phyloP scores from a whole-genome alignment of 441 rosid species.

The Gossypium schwendimanii region DNA sequence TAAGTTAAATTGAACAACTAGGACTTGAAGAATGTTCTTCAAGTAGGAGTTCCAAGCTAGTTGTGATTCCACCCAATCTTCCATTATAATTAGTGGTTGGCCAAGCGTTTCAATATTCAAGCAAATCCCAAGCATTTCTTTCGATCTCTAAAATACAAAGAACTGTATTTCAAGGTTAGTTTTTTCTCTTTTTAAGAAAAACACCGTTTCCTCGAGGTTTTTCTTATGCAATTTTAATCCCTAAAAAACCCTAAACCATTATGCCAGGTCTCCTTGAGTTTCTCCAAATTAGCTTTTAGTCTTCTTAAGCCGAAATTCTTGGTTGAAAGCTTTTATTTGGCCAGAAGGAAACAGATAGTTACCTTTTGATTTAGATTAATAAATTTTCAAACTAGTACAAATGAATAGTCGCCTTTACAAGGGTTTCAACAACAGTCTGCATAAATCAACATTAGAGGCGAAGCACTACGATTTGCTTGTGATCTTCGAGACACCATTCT shows the following conservation, averaged over 20 bases:
- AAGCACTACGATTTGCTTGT: too few relatives aligned
- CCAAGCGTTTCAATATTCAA: neutral
- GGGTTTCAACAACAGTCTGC: too few relatives aligned
- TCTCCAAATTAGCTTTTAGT: neutral
- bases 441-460: too few relatives aligned
- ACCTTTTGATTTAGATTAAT: too few relatives aligned
- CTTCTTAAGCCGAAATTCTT: too few relatives aligned
- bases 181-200: neutral
- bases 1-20: neutral
- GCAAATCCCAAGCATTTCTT: neutral
- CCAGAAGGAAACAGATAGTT: neutral
- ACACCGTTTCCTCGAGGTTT: neutral
- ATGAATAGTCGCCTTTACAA: too few relatives aligned
- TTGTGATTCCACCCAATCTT: neutral
- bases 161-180: neutral
- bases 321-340: neutral
- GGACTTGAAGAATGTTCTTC: neutral
- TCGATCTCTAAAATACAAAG: neutral
- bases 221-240: neutral
- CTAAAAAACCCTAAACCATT: neutral
- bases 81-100: neutral
- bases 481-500: too few relatives aligned
- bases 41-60: neutral
- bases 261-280: neutral
- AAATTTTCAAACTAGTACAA: too few relatives aligned